Base-by-base conservation (phyloP, 805 yeast genomes). In the Barnettozyma californica region DNA sequence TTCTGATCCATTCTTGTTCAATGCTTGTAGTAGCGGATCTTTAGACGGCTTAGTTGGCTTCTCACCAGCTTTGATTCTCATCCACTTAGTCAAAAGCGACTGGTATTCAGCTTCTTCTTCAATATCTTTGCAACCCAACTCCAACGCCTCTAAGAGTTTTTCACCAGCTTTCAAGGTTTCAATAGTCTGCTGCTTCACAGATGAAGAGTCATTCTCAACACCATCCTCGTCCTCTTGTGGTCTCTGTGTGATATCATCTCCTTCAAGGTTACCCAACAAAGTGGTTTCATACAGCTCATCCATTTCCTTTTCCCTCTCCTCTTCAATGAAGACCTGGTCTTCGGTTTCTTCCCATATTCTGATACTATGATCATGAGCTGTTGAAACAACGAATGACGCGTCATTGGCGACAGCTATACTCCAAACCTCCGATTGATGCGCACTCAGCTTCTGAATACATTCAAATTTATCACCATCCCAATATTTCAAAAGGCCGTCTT, bases 401-500 rank as follows among this genome's bases (percentile, higher is more conserved):
- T 76, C 79, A 23, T 68, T 67, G 51, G 95, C 81, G 16, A 92
- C 77, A n/a, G 91, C 84, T 43, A 94, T 64, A 36, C 89, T 78
- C 99, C 98, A 94, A 21, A 94, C 95, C 68, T 94, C 98, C 49
- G 89, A 78, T 50, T 89, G 95, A 65, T 94, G 98, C 5, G 85
- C 91, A 9, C 80, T 77, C 29, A 94, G 72, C 59, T 85, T 87
- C 67, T 94, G 98, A 53, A 94, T 81, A 66, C 92, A 87, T 58
- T 88, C 97, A 66, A 94, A 94, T 67, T 94, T 94, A 59, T 87
- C 95, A 55, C 98, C 99, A 66, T 94, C 99, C 99, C 99, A 94
- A 67, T 89, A 90, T 67, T 94, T 94, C 48, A 94, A 78, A 51
- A 84, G 68, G 13, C 87, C 90, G 67, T 94, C 99, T 62, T 94